phyloP scores from a whole-genome alignment of 2,329 filamentous ascomycete genomes.

The Colletotrichum theobromicola region DNA sequence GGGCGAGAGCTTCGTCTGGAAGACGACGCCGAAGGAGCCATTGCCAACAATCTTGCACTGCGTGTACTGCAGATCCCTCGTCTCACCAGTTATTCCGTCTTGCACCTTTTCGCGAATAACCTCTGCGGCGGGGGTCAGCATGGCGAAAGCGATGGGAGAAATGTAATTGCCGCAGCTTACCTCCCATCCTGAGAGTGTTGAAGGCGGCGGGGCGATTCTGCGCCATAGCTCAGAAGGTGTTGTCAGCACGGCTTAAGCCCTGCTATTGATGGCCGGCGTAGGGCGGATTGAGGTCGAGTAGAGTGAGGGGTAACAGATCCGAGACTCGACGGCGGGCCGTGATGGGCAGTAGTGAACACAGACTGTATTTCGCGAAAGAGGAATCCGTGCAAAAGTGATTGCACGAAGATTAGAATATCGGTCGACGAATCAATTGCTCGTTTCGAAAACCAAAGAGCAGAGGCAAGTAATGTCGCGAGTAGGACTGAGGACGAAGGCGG shows the following conservation, averaged over 20 bases:
- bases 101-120: slow-evolving; percentile 99
- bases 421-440: slow-evolving; percentile 7
- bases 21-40: slow-evolving; percentile 97
- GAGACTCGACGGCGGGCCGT: slow-evolving; percentile 37
- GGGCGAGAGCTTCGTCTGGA: slow-evolving; percentile 98
- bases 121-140: slow-evolving; percentile 60
- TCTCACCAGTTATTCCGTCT: slow-evolving; percentile 96
- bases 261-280: slow-evolving; percentile 22
- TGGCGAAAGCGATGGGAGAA: slow-evolving; percentile 10
- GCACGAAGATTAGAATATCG: not conserved
- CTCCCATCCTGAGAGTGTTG: slow-evolving; percentile 90
- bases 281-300: slow-evolving; percentile 24
- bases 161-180: slow-evolving; percentile 60
- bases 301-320: slow-evolving; percentile 32
- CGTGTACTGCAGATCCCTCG: slow-evolving; percentile 95
- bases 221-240: slow-evolving; percentile 65
- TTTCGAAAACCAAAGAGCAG: not conserved
- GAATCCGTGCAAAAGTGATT: slow-evolving; percentile 4
- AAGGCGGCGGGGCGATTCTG: slow-evolving; percentile 92
- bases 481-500: not conserved
- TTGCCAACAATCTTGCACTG: slow-evolving; percentile 99
- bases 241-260: slow-evolving; percentile 21
- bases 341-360: slow-evolving; percentile 33
- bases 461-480: not conserved
- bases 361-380: not conserved